phyloP scores from a whole-genome alignment of 2,329 filamentous ascomycete genomes.

The Aspergillus pseudoterreus region DNA sequence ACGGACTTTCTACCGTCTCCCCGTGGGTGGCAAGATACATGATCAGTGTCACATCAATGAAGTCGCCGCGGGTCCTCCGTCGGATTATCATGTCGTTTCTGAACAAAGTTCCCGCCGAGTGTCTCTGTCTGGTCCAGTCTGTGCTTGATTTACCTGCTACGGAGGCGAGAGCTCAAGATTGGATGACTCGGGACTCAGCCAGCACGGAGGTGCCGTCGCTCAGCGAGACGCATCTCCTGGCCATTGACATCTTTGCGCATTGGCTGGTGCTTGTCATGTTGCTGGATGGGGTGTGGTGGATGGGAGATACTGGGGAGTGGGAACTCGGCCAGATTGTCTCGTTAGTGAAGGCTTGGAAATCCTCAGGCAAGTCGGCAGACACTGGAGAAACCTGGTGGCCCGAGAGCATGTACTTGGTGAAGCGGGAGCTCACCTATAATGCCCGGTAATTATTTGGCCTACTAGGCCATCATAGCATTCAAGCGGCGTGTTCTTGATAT shows the following conservation, averaged over 20 bases:
- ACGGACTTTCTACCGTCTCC: conserved; percentile 21
- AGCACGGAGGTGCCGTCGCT: conserved; percentile 2
- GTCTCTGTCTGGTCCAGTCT: conserved; percentile 33
- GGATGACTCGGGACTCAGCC: conserved; percentile 2
- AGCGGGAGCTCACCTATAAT: conserved; percentile 11
- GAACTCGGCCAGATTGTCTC: conserved; percentile 21
- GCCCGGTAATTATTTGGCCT: not conserved
- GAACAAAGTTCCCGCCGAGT: conserved; percentile 35
- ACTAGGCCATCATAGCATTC: too few species aligned
- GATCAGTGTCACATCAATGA: conserved; percentile 32
- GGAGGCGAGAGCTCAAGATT: not conserved
- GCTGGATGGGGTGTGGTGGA: conserved; percentile 34
- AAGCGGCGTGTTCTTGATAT: not conserved
- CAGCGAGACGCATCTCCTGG: conserved; percentile 12
- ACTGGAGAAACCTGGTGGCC: conserved; percentile 21
- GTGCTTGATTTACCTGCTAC: conserved; percentile 18
- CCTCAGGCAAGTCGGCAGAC: conserved; percentile 2
- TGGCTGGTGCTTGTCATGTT: conserved; percentile 31
- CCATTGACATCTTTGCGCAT: conserved; percentile 27
- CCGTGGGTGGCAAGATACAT: conserved; percentile 37
- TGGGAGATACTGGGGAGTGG: conserved; percentile 24
- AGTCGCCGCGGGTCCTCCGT: conserved; percentile 30
- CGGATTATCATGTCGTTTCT: conserved; percentile 41
- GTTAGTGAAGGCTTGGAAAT: conserved; percentile 15
- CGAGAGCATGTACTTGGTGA: conserved; percentile 20